Percentiles rank a stretch among this genome's conserved stretches.
These are phyloP conservation scores for Selaginella moellendorffii DNA, from an alignment of 75 land plant species.

Conservation along the genomic window DNA sequence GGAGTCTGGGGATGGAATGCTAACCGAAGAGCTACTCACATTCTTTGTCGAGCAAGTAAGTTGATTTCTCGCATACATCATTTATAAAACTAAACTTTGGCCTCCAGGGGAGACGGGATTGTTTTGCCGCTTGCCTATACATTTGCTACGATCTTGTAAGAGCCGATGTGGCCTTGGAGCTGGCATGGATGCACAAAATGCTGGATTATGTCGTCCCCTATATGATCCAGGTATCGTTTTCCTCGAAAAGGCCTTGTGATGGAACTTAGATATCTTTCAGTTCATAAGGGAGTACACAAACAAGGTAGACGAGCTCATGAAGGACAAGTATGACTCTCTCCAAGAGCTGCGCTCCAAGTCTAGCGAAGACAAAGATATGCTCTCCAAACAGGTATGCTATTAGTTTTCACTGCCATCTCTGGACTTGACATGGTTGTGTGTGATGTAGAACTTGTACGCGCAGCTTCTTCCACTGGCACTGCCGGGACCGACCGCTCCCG, in stretches of 20 bases:
- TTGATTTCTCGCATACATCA: background rate
- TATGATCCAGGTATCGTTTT: background rate
- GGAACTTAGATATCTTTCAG: background rate
- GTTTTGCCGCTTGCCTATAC: conserved; percentile 1
- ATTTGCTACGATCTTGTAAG: background rate
- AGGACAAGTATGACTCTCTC: background rate
- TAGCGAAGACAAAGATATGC: background rate
- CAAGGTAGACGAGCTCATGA: background rate
- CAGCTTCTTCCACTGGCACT: conserved; percentile 2
- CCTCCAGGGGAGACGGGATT: conserved; percentile 4
- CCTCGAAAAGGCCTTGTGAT: background rate
- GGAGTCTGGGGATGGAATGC: conserved; percentile 91
- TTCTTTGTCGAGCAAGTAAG: conserved; percentile 95
- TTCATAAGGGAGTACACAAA: background rate
- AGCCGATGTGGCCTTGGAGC: conserved; percentile 3
- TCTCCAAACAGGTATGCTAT: conserved; percentile 4
- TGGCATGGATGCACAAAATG: conserved; percentile 4
- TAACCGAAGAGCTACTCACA: conserved; percentile 83
- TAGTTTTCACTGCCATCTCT: background rate
- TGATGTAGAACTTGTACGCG: background rate
- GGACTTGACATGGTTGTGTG: background rate
- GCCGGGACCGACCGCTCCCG: too few species aligned
- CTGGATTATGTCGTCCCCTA: background rate
- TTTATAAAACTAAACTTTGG: background rate
- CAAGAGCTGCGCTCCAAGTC: background rate